Conservation (phyloP, 352 stramenopile genomes). For the Bremia lactucae region DNA sequence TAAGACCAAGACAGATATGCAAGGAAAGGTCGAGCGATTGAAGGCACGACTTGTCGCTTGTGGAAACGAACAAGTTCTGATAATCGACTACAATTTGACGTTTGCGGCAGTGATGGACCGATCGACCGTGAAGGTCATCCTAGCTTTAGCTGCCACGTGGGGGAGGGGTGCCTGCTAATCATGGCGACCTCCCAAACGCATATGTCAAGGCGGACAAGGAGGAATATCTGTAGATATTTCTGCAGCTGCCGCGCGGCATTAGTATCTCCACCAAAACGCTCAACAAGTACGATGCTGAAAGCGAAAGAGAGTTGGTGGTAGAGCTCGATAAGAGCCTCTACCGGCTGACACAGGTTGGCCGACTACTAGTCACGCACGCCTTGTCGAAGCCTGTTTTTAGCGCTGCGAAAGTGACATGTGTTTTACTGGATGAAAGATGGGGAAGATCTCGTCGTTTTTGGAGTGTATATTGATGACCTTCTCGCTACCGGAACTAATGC, state of each 20-base stretch:
- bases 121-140: neutral
- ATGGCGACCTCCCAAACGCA: neutral
- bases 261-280: no score
- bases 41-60: no score
- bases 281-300: no score
- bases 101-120: neutral
- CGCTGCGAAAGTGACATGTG: no score
- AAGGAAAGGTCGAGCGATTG: neutral
- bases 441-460: neutral
- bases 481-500: neutral
- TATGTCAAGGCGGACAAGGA: neutral
- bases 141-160: neutral
- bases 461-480: neutral
- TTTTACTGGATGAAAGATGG: no score
- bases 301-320: neutral
- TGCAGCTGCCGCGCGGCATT: no score
- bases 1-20: neutral
- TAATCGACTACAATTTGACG: neutral
- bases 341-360: neutral
- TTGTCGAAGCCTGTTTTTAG: no score
- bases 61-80: no score
- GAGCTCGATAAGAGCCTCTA: neutral
- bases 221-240: neutral
- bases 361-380: neutral
- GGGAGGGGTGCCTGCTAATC: neutral